phyloP scores from a whole-genome alignment of 192 early-diverging fungal genomes.

The Coemansia javaensis region DNA sequence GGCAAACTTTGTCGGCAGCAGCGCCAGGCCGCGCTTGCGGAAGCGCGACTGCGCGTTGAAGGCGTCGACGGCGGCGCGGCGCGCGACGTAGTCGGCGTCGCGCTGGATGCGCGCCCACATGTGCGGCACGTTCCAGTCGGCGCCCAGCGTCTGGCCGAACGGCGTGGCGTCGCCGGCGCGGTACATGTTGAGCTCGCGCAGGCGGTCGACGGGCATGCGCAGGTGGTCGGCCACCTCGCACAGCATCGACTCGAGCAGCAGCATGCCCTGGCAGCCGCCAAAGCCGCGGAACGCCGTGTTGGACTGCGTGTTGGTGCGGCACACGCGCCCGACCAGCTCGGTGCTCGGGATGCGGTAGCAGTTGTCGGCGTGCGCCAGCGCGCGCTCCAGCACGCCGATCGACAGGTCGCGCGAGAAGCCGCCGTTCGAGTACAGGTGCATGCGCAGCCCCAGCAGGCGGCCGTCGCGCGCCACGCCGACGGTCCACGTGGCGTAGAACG shows the following conservation, averaged over 20 bases:
- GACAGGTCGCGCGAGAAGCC: conserved; percentile 67
- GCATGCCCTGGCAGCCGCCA: conserved; percentile 81
- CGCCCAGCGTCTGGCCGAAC: conserved; percentile 59
- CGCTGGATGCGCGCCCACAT: conserved; percentile 65
- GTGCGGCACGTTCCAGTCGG: conserved; percentile 65
- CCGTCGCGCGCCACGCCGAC: conserved; percentile 68
- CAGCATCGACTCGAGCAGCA: conserved; percentile 73
- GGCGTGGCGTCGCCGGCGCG: conserved; percentile 63
- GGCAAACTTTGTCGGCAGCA: conserved; percentile 83
- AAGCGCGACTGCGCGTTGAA: conserved; percentile 68
- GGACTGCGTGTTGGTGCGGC: conserved; percentile 77
- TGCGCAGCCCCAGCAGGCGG: conserved; percentile 60
- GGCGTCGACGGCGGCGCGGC: conserved; percentile 55
- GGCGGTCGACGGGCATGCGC: conserved; percentile 54
- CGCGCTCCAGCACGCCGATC: conserved; percentile 65
- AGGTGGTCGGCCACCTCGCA: conserved; percentile 72
- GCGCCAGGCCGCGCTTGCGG: conserved; percentile 73
- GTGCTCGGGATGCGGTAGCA: conserved; percentile 72
- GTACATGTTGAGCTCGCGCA: conserved; percentile 72
- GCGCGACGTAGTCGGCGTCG: conserved; percentile 50
- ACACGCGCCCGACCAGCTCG: conserved; percentile 61
- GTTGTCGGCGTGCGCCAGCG: conserved; percentile 72
- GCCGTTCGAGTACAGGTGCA: conserved; percentile 56
- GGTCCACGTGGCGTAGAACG: conserved; percentile 73
- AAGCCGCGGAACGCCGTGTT: conserved; percentile 88